A percentile compares a stretch with the other conserved stretches of the same genome.
Evolutionary conservation across 2,329 filamentous ascomycete species (phyloP).

Genomic region (Periglandula ipomoeae): DNA sequence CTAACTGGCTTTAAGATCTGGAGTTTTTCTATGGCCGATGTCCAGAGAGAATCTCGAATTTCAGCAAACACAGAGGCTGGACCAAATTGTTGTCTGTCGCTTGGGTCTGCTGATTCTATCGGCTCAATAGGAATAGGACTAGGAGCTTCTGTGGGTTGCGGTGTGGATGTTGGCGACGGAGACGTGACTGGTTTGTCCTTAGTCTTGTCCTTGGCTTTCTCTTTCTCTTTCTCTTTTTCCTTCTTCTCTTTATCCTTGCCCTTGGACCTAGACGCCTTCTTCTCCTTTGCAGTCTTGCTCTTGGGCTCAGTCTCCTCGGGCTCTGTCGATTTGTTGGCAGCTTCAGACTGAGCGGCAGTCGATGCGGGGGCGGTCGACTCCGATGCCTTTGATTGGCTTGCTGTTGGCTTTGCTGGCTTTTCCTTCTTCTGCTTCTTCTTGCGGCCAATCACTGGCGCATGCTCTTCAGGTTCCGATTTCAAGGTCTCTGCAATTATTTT

Average conservation of each 20-base stretch:
- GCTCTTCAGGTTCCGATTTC: conserved; percentile 45
- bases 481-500: conserved; percentile 41
- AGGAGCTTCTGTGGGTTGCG: conserved; percentile 11
- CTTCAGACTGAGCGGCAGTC: background rate
- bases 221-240: conserved; percentile 8
- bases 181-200: conserved; percentile 1
- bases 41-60: conserved; percentile 24
- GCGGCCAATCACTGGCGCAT: conserved; percentile 65
- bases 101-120: conserved; percentile 12
- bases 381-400: conserved; percentile 7
- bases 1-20: conserved; percentile 28
- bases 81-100: conserved; percentile 22
- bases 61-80: conserved; percentile 27
- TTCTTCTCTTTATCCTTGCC: conserved; percentile 16
- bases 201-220: conserved; percentile 3
- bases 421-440: conserved; percentile 85
- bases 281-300: conserved; percentile 21
- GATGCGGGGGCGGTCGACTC: background rate
- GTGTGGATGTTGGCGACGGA: conserved; percentile 3
- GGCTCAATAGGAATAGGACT: conserved; percentile 11
- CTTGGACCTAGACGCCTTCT: conserved; percentile 22
- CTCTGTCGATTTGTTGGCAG: conserved; percentile 2
- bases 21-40: conserved; percentile 24
- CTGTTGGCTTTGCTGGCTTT: conserved; percentile 29
- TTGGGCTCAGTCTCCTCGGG: conserved; percentile 14